Evolutionary conservation across 2,329 filamentous ascomycete genomes (phyloP).

Genomic region (Aspergillus sp.): DNA sequence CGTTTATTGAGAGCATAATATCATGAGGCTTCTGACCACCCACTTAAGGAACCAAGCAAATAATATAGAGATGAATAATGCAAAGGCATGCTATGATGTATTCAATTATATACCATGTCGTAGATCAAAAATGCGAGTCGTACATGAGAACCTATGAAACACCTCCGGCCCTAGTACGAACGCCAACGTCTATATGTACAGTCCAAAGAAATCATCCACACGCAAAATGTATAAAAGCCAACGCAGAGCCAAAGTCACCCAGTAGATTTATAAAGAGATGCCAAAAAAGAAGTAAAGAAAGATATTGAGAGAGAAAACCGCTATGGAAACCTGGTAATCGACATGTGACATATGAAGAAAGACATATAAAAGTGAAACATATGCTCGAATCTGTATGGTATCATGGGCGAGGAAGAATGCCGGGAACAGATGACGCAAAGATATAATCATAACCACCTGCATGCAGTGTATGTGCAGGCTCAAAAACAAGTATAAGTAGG

Average conservation of each 20-base stretch:
- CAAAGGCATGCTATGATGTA: neutral
- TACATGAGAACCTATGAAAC: conserved; percentile 5
- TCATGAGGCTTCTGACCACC: neutral
- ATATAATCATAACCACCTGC: conserved; percentile 2
- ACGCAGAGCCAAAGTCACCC: conserved; percentile 1
- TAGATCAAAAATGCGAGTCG: conserved; percentile 15
- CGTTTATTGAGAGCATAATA: neutral
- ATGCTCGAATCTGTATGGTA: conserved; percentile 10
- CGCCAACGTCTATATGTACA: conserved; percentile 23
- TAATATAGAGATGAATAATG: neutral
- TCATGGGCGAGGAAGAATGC: neutral
- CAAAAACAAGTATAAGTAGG: neutral
- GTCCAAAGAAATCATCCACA: neutral
- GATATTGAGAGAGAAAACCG: neutral
- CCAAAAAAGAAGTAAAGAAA: neutral
- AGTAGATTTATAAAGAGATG: neutral
- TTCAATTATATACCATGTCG: conserved; percentile 9
- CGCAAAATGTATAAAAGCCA: neutral
- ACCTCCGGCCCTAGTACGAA: conserved; percentile 12
- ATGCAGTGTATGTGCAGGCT: conserved; percentile 4
- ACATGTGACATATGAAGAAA: neutral
- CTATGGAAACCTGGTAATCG: neutral
- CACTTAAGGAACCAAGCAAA: neutral
- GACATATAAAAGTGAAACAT: conserved; percentile 1
- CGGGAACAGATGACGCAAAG: neutral